Percentiles rank a stretch among this genome's conserved stretches.
Conservation (phyloP, 345 rosid species). For the Anastatica hierochuntica region DNA sequence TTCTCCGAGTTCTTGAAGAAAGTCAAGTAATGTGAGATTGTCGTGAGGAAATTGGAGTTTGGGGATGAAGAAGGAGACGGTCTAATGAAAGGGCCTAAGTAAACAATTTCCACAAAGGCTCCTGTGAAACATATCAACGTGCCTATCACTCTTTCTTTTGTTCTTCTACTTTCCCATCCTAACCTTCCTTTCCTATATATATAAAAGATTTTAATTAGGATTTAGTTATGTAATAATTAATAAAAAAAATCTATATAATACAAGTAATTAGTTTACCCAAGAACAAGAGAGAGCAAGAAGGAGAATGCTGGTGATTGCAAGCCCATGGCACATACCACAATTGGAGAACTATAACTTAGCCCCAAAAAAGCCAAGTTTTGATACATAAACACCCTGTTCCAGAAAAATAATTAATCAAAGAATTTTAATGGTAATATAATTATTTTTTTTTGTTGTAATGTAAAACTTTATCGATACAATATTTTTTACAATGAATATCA, state of each 20-base stretch:
- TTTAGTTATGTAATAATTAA: neutral
- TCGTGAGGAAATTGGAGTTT: conserved; percentile 20
- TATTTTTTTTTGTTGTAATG: neutral
- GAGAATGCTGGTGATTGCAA: conserved; percentile 57
- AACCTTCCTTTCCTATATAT: conserved; percentile 30
- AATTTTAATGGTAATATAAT: neutral
- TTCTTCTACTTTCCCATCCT: conserved; percentile 38
- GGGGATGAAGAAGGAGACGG: conserved; percentile 31
- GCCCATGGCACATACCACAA: conserved; percentile 77
- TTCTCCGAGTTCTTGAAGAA: conserved; percentile 43
- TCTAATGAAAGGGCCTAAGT: conserved; percentile 47
- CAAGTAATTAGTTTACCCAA: conserved; percentile 36
- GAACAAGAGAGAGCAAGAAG: conserved; percentile 44
- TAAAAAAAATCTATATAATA: neutral
- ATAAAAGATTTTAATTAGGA: neutral
- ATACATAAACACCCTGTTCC: conserved; percentile 42
- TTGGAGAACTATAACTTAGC: conserved; percentile 60
- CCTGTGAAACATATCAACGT: conserved; percentile 47
- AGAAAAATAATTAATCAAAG: neutral
- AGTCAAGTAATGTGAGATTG: conserved; percentile 31
- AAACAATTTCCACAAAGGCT: conserved; percentile 38
- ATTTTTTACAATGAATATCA: too few relatives aligned
- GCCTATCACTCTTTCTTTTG: conserved; percentile 41
- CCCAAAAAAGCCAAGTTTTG: conserved; percentile 65
- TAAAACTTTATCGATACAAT: neutral